phyloP scores from a whole-genome alignment of 164 flowering plant species.

The Akebia trifoliata region DNA sequence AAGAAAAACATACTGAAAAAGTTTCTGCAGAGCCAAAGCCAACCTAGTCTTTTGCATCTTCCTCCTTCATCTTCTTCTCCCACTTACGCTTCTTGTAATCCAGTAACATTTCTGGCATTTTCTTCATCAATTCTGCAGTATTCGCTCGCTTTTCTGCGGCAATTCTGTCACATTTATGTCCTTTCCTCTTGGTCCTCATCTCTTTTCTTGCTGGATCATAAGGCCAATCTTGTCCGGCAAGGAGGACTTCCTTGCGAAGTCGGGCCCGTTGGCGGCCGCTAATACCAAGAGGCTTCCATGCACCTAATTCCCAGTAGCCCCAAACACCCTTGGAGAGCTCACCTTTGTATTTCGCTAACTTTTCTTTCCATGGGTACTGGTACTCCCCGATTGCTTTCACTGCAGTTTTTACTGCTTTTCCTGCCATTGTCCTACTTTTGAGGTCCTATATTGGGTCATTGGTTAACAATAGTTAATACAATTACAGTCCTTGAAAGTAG shows the following conservation, averaged over 20 bases:
- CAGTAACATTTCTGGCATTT: constrained; percentile 79
- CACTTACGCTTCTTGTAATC: constrained; percentile 87
- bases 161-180: constrained; percentile 79
- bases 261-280: constrained; percentile 83
- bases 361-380: constrained; percentile 83
- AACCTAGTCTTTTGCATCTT: constrained; percentile 52
- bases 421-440: constrained; percentile 34
- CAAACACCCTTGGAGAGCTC: constrained; percentile 87
- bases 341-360: constrained; percentile 57
- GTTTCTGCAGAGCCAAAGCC: no score
- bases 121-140: constrained; percentile 78
- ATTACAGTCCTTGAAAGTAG: no score
- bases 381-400: constrained; percentile 53
- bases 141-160: constrained; percentile 75
- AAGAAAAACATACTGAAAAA: no score
- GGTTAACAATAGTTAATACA: no score
- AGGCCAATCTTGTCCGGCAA: constrained; percentile 82
- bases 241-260: constrained; percentile 79
- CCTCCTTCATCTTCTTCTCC: constrained; percentile 91
- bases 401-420: constrained; percentile 48
- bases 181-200: constrained; percentile 78
- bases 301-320: constrained; percentile 93
- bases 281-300: constrained; percentile 75
- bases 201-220: constrained; percentile 83
- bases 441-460: not conserved